These are phyloP conservation scores for Aspergillus nidulans DNA, from an alignment of 495 filamentous ascomycete genomes.

Conservation along the genomic window DNA sequence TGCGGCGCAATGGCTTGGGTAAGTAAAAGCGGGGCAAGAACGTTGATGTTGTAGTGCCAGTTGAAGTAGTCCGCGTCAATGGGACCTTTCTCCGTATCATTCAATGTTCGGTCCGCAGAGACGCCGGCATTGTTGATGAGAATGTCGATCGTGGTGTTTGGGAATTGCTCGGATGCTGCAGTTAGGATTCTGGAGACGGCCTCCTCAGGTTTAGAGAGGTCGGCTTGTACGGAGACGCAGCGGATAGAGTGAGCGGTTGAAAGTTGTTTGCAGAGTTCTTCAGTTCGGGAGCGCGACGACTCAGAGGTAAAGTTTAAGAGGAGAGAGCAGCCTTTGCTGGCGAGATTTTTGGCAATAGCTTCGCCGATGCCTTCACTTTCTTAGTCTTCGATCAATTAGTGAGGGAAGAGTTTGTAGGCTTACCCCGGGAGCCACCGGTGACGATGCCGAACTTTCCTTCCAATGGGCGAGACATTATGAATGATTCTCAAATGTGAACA, in stretches of 20 bases:
- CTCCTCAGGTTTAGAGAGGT: slow-evolving; percentile 45
- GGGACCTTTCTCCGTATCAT: slow-evolving; percentile 46
- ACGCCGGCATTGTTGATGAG: slow-evolving; percentile 86
- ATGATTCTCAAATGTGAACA: background rate
- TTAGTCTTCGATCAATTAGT: slow-evolving; percentile 1
- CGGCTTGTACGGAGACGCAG: slow-evolving; percentile 53
- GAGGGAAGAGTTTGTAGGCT: slow-evolving; percentile 5
- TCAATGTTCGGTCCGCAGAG: slow-evolving; percentile 54
- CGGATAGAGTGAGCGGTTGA: slow-evolving; percentile 36
- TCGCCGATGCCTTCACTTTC: slow-evolving; percentile 69
- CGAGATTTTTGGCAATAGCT: slow-evolving; percentile 75
- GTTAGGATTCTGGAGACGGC: slow-evolving; percentile 28
- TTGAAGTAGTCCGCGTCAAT: slow-evolving; percentile 58
- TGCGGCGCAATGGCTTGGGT: slow-evolving; percentile 64
- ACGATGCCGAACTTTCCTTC: slow-evolving; percentile 73
- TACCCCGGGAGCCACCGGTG: slow-evolving; percentile 73
- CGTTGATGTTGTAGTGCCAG: slow-evolving; percentile 74
- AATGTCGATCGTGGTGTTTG: slow-evolving; percentile 63
- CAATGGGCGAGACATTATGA: slow-evolving; percentile 28
- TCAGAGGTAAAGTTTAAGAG: slow-evolving; percentile 70
- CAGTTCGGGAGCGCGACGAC: slow-evolving; percentile 39
- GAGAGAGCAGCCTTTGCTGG: slow-evolving; percentile 65
- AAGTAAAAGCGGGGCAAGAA: slow-evolving; percentile 78
- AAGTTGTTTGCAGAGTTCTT: slow-evolving; percentile 41
- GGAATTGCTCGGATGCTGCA: slow-evolving; percentile 49